phyloP scores from a whole-genome alignment of 2,329 filamentous ascomycete genomes.

The Aureobasidium sp. region DNA sequence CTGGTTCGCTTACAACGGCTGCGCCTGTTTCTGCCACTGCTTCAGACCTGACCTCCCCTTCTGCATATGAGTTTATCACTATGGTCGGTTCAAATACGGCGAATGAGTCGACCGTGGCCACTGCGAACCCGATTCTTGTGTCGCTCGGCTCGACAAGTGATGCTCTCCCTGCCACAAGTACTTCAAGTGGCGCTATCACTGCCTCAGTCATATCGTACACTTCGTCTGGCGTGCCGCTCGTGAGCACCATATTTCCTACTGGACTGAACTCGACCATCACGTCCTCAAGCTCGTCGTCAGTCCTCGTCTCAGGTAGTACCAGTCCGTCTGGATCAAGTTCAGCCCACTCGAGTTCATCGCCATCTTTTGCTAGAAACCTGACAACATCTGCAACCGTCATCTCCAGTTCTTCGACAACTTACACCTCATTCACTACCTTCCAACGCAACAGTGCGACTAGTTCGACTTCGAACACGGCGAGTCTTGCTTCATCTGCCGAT shows the following conservation, averaged over 20 bases:
- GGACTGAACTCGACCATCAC: not conserved
- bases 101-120: not conserved
- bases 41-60: not conserved
- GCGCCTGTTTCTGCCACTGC: conserved; percentile 25
- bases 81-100: not conserved
- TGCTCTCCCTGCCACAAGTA: not conserved
- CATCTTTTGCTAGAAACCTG: conserved; percentile 14
- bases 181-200: not conserved
- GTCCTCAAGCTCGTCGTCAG: not conserved
- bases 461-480: not conserved
- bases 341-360: not conserved
- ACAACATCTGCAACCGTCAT: conserved; percentile 14
- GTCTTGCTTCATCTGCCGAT: not conserved
- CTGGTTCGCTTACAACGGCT: conserved; percentile 19
- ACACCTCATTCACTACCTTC: conserved; percentile 9
- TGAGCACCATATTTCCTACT: not conserved
- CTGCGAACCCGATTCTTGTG: not conserved
- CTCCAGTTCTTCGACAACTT: conserved; percentile 9
- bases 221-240: not conserved
- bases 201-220: conserved; percentile 3
- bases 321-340: not conserved
- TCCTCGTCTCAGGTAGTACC: not conserved
- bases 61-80: not conserved
- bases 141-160: not conserved
- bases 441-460: not conserved